Evolutionary conservation across 2,329 filamentous ascomycete species (phyloP), one percentile per base, ranked within the genome.

Genomic region (Periconia digitata): DNA sequence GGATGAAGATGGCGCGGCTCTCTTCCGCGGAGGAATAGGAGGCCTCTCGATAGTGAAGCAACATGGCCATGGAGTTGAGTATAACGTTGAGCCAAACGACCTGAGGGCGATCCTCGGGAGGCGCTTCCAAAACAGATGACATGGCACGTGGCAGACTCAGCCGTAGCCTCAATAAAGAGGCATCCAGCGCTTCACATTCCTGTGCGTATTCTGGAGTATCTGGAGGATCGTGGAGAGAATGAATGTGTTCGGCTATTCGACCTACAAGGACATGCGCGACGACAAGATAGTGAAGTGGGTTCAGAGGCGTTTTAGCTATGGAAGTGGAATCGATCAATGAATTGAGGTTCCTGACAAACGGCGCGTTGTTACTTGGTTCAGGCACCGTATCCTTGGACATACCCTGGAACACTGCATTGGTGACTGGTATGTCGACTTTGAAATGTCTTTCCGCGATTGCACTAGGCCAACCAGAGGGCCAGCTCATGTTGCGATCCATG

Each of bases 401-500:
- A 8, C 37, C 27, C 38, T 69, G 63, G 23, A 69, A 67, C 1
- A 48, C 16, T 3, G 47, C 34, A 3, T 69, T 57, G 3, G 55
- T 49, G 6, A 63, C 34, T 3, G 66, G 66, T 7, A 69, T 50
- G 20, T 69, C 56, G n/a, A 69, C 50, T 43, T 60, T 65, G 49
- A 68, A 66, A 15, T 68, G 63, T 8, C 49, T 48, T 22, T 69
- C 67, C 8, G 59, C 49, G 22, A 70, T 63, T 5, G 60, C 60
- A 43, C 53, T 47, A 0, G 64, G 60, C 61, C 61, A 65, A 0
- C 62, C 62, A 15, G 58, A 58, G n/a, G 60, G 60, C 56, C 64
- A 70, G 0, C 59, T 49, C 36, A 56, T 51, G 15, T 51, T 57
- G 20, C 64, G 51, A 44, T 70, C 67, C 51, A 63, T 49, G 6